These are phyloP conservation scores for Laburnicola sp. DNA, from an alignment of 2,329 filamentous ascomycete genomes.

Conservation along the genomic window DNA sequence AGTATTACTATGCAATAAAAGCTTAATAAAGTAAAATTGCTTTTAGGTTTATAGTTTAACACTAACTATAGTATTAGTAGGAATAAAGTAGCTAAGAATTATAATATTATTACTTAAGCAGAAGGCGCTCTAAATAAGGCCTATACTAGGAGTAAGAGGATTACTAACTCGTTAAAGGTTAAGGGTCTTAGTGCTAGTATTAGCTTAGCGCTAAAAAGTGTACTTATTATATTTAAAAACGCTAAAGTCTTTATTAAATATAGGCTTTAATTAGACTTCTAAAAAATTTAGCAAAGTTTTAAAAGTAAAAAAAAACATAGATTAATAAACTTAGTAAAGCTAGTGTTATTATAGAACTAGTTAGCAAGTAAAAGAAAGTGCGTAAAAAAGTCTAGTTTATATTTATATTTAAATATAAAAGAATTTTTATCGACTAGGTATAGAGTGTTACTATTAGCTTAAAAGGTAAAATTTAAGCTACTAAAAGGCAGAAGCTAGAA, in stretches of 20 bases:
- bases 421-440: conserved; percentile 83
- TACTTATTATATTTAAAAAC: conserved; percentile 74
- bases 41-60: no score
- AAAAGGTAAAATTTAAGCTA: conserved; percentile 70
- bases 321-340: conserved; percentile 76
- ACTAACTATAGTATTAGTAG: conserved; percentile 82
- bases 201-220: conserved; percentile 81
- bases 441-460: conserved; percentile 80
- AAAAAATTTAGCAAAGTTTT: conserved; percentile 74
- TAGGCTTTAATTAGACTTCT: conserved; percentile 75
- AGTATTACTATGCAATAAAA: no score
- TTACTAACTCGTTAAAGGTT: conserved; percentile 84
- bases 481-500: conserved; percentile 93
- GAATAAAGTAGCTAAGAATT: conserved; percentile 91
- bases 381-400: conserved; percentile 93
- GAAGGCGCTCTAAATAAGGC: conserved; percentile 87
- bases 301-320: conserved; percentile 77
- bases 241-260: conserved; percentile 71
- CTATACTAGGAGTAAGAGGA: conserved; percentile 82
- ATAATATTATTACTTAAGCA: conserved; percentile 93
- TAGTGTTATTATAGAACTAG: conserved; percentile 80
- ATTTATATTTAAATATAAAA: conserved; percentile 96
- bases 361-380: conserved; percentile 86
- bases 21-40: no score
- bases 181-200: conserved; percentile 85